Evolutionary conservation across 139 green algal genomes (phyloP).

Genomic region (Micromonas commoda): DNA sequence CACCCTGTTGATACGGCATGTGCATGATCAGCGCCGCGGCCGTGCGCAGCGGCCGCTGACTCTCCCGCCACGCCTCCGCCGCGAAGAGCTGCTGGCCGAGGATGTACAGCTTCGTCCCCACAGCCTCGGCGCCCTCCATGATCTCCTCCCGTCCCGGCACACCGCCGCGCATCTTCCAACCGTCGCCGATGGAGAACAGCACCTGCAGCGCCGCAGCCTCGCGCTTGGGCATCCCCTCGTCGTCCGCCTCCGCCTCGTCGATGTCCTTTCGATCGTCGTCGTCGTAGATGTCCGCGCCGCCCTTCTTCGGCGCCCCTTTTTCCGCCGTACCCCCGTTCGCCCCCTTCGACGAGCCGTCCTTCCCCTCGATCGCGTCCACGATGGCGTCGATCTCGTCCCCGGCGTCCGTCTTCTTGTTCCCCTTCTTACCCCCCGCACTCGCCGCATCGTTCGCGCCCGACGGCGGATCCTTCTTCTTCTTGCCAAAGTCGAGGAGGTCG

Average conservation of each 20-base stretch:
- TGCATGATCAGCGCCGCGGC: not conserved
- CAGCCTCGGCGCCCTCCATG: not conserved
- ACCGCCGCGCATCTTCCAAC: not conserved
- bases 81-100: conserved; percentile 1
- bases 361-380: too few species aligned
- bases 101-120: not conserved
- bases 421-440: too few species aligned
- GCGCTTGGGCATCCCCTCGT: not conserved
- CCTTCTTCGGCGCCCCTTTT: too few species aligned
- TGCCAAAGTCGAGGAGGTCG: too few species aligned
- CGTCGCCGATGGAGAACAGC: not conserved
- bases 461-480: not conserved
- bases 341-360: too few species aligned
- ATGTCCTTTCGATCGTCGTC: too few species aligned
- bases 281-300: too few species aligned
- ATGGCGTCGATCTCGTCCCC: too few species aligned
- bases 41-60: not conserved
- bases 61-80: not conserved
- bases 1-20: not conserved
- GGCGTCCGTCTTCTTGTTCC: too few species aligned
- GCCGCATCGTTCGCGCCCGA: too few species aligned
- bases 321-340: too few species aligned
- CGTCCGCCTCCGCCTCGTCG: too few species aligned
- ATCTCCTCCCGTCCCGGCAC: not conserved
- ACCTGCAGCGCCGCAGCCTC: not conserved